Evolutionary conservation across 345 rosid genomes (phyloP), one percentile per base, ranked within the genome.

Genomic region (Salix arbutifolia): DNA sequence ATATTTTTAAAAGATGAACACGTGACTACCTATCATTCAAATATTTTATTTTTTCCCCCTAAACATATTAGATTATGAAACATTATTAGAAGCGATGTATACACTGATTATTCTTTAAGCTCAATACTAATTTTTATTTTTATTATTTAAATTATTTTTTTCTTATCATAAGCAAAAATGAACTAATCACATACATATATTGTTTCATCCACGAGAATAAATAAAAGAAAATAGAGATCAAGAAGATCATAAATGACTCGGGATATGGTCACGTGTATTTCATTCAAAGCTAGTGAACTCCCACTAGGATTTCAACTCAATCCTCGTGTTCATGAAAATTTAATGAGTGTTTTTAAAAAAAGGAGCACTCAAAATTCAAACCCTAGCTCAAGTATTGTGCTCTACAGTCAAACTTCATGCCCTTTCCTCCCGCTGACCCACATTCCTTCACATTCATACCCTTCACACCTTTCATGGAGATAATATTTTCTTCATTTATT

Each of bases 401-500:
- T 31, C 40, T 53, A 8, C n/a, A 69, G 86, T 81, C 86, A 81
- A 83, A 83, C 74, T 69, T 48, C 37, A 71, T 40, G n/a, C 69
- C 30, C 16, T 69, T 48, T 19, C 17, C 60, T 3, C 40, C 33
- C 62, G 21, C 75, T 38, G 69, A 58, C 44, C 77, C 82, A 58
- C 76, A 86, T 77, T 75, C 82, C 74, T 62, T 70, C 75, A 48
- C 80, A 73, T 68, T 67, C 77, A 61, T 74, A 71, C 75, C 67
- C 74, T 74, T 40, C 25, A 6, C 68, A 46, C 25, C 70, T 40
- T 30, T 61, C 46, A 26, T 8, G 23, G 56, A 62, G 71, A 70
- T 70, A 65, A 53, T 75, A 76, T 74, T 72, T 65, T 42, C 30
- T 60, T 62, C 42, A 21, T 71, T 80, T 73, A 30, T 67, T 48